phyloP scores from a whole-genome alignment of 2,329 filamentous ascomycete genomes.

The Sporothrix protearum region DNA sequence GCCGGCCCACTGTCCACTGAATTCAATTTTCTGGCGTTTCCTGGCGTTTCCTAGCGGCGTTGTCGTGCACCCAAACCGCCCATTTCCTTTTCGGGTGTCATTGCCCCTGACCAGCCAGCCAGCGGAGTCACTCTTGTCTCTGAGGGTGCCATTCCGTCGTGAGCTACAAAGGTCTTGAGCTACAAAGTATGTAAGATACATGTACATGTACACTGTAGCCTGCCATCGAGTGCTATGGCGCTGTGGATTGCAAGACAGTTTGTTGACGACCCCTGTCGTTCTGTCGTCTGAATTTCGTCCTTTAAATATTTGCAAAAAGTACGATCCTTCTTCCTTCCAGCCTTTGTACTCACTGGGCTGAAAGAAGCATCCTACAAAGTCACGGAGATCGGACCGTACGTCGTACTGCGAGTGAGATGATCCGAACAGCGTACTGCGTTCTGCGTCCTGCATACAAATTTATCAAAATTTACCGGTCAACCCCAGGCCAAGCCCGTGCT shows the following conservation, averaged over 20 bases:
- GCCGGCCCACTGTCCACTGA: not conserved
- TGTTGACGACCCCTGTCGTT: not conserved
- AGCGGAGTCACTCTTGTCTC: not conserved
- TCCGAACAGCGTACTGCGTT: no score
- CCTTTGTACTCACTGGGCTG: not conserved
- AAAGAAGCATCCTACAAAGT: not conserved
- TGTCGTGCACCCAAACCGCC: no score
- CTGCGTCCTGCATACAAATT: not conserved
- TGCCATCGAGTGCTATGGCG: not conserved
- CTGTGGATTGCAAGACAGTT: not conserved
- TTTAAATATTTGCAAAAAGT: not conserved
- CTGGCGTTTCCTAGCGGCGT: not conserved
- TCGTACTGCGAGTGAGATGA: no score
- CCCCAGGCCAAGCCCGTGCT: slow-evolving; percentile 2
- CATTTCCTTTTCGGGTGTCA: slow-evolving; percentile 1
- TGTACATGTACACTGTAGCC: not conserved
- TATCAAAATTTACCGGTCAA: not conserved
- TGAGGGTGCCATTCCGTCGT: not conserved
- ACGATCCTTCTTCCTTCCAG: not conserved
- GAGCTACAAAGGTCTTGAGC: no score
- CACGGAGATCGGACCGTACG: not conserved
- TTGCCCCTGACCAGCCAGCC: not conserved
- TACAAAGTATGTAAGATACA: no score
- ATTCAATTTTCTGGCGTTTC: not conserved
- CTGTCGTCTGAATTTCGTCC: not conserved